A percentile compares a stretch with the other conserved stretches of the same genome.
phyloP scores from a whole-genome alignment of 768 basidiomycete species.

The Pilatotrama ljubarskyi region DNA sequence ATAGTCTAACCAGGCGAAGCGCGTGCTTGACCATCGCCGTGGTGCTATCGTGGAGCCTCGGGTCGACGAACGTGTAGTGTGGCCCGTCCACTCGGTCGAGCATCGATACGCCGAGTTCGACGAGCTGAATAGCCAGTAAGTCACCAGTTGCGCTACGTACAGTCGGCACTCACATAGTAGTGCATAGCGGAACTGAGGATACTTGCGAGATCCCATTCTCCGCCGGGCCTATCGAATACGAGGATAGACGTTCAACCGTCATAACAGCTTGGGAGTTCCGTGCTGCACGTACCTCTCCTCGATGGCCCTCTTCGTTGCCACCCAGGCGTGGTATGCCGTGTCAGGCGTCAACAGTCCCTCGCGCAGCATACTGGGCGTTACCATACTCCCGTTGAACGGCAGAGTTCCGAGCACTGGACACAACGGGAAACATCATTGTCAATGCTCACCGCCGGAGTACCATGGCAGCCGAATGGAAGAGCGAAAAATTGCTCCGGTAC shows the following conservation, averaged over 20 bases:
- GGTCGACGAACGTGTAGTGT: conserved; percentile 54
- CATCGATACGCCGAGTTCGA: conserved; percentile 49
- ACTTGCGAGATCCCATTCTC: background rate
- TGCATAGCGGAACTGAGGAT: conserved; percentile 22
- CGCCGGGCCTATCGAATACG: conserved; percentile 3
- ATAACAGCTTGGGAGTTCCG: background rate
- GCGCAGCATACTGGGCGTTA: conserved; percentile 37
- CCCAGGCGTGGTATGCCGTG: conserved; percentile 37
- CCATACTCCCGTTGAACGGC: conserved; percentile 34
- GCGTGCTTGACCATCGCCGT: conserved; percentile 45
- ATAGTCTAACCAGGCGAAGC: conserved; percentile 39
- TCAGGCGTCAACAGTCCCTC: conserved; percentile 28
- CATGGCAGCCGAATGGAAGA: background rate
- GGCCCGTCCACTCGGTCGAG: conserved; percentile 47
- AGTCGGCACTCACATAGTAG: conserved; percentile 34
- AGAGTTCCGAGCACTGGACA: conserved; percentile 38
- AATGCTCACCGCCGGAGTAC: background rate
- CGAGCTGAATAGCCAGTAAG: conserved; percentile 40
- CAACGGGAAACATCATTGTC: conserved; percentile 20
- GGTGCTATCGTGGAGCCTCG: conserved; percentile 41
- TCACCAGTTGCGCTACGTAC: background rate
- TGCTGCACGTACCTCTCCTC: conserved; percentile 19
- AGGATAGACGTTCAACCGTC: conserved; percentile 5
- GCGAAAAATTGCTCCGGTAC: conserved; percentile 6
- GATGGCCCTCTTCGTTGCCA: conserved; percentile 33